Conservation (phyloP, 2,329 filamentous ascomycete genomes). For the Hypoxylon sp. region DNA sequence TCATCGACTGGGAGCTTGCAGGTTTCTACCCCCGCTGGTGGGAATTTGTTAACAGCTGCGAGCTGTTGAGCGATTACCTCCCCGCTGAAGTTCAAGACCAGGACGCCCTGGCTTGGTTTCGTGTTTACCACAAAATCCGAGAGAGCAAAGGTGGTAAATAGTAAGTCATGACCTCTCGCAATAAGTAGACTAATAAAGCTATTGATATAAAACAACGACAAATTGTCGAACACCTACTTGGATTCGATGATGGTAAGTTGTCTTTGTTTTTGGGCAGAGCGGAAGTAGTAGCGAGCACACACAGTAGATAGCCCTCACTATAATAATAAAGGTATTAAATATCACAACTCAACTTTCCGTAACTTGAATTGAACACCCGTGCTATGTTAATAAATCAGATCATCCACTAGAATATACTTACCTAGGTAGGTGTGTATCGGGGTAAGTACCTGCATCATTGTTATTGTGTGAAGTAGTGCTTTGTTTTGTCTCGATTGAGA, state of each 20-base stretch:
- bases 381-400: background rate
- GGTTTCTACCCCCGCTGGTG: conserved; percentile 41
- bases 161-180: background rate
- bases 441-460: background rate
- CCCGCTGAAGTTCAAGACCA: conserved; percentile 9
- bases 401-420: background rate
- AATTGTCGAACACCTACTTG: background rate
- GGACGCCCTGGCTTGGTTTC: conserved; percentile 34
- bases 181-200: background rate
- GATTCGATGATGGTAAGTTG: background rate
- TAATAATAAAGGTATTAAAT: background rate
- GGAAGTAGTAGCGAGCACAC: background rate
- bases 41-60: conserved; percentile 35
- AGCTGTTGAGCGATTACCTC: conserved; percentile 22
- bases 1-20: conserved; percentile 33
- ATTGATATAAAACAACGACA: background rate
- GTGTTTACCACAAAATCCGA: conserved; percentile 30
- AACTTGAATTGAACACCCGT: conserved; percentile 2
- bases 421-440: no score
- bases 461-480: conserved; percentile 5
- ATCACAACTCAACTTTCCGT: background rate
- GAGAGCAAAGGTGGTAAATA: conserved; percentile 1
- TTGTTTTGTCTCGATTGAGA: conserved; percentile 1
- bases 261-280: background rate
- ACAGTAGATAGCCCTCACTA: background rate